Base-by-base conservation (phyloP, 148 eudicot species). In the Mesembryanthemum crystallinum region DNA sequence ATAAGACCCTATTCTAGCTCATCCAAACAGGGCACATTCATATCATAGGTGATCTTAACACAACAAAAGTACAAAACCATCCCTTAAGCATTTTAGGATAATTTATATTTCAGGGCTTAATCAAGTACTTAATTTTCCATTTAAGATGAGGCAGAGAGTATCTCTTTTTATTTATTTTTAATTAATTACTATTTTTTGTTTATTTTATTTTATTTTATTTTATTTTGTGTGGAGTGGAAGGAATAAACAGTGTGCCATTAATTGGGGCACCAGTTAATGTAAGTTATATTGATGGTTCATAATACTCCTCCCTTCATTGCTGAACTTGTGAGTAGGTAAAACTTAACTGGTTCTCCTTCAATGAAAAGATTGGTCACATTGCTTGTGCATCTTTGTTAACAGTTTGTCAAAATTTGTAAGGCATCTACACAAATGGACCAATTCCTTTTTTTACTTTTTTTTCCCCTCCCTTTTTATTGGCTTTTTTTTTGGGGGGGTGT, bases 1-100 rank as follows among this genome's bases (percentile, higher is more conserved):
- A 59, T 72, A 54, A 33, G 73, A 59, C 73, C 73, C 82, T 65
- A 65, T 52, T 73, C 8, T 54, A 37, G 9, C 47, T n/a, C 58
- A 43, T 43, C 66, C 76, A 59, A 35, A 72, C 65, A 35, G 29
- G 21, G 28, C 27, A 35, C 62, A 4, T 32, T 32, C 24, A 35
- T 32, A 18, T 32, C 24, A 35, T 32, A 18, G 7, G 24, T 64
- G 67, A 18, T 4, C 67, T 33, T 32, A 33, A 30, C 39, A 63
- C 21, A 32, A 5, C n/a, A n/a, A n/a, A n/a, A n/a, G n/a, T n/a
- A n/a, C n/a, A n/a, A n/a, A n/a, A n/a, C n/a, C n/a, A n/a, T n/a
- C 67, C 11, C 5, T 63, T 62, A 14, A 3, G n/a, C 43, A 17
- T 64, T 20, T 64, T 33, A 32, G 13, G 23, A 6, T 17, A 13